Evolutionary conservation across 192 early-diverging fungal species (phyloP).

Genomic region (Obelidium mucronatum): DNA sequence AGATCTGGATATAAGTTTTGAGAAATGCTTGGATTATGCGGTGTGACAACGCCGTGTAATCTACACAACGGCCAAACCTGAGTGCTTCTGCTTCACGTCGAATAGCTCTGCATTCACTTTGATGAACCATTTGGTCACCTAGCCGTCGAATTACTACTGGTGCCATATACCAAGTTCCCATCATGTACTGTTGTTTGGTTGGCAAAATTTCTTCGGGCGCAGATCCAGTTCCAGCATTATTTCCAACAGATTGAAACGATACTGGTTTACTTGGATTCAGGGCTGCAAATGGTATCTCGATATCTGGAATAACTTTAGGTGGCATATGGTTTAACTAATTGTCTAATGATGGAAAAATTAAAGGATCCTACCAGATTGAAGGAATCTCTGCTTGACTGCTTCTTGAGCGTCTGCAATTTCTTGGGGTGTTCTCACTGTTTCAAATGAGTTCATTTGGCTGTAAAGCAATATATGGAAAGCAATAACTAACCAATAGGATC

Average conservation of each 20-base stretch:
- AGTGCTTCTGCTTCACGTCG: slow-evolving; percentile 1
- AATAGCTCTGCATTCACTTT: not conserved
- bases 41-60: slow-evolving; percentile 14
- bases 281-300: slow-evolving; percentile 41
- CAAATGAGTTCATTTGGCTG: not conserved
- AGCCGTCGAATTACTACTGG: slow-evolving; percentile 45
- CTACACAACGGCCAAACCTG: slow-evolving; percentile 10
- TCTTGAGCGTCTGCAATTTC: not conserved
- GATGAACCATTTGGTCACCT: slow-evolving; percentile 29
- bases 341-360: not conserved
- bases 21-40: slow-evolving; percentile 20
- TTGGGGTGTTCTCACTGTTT: not conserved
- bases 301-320: slow-evolving; percentile 44
- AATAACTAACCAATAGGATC: slow-evolving; percentile 24
- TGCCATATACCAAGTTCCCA: slow-evolving; percentile 45
- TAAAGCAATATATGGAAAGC: not conserved
- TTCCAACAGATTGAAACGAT: not conserved
- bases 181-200: slow-evolving; percentile 32
- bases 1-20: not conserved
- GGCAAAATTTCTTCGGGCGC: not conserved
- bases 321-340: slow-evolving; percentile 2
- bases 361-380: slow-evolving; percentile 2
- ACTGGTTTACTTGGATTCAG: slow-evolving; percentile 33
- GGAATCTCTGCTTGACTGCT: not conserved
- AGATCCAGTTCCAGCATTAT: not conserved